Conservation (phyloP, 2,329 filamentous ascomycete genomes). For the Elsinoe arachidis region DNA sequence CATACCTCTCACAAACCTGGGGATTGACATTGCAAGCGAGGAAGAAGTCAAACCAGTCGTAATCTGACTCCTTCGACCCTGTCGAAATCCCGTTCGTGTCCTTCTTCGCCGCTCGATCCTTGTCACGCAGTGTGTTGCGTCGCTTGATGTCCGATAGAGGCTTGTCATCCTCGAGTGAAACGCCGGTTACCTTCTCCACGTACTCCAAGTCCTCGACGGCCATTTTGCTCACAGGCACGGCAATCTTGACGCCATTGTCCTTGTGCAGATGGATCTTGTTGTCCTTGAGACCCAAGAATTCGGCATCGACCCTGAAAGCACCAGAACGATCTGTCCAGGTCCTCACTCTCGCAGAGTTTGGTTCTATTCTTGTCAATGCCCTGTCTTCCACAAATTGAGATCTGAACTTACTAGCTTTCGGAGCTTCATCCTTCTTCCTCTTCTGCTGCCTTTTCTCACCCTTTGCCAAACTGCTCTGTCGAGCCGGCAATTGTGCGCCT, state of each 20-base stretch:
- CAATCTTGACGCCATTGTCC: slow-evolving; percentile 95
- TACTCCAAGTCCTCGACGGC: slow-evolving; percentile 90
- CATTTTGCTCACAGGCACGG: slow-evolving; percentile 92
- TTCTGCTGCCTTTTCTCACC: slow-evolving; percentile 48
- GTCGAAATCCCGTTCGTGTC: slow-evolving; percentile 30
- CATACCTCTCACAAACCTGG: slow-evolving; percentile 88
- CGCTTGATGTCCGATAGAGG: slow-evolving; percentile 73
- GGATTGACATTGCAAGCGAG: slow-evolving; percentile 83
- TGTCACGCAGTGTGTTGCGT: slow-evolving; percentile 39
- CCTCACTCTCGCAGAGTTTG: slow-evolving; percentile 71
- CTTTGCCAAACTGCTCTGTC: slow-evolving; percentile 69
- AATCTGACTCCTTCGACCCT: slow-evolving; percentile 59
- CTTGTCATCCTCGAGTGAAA: slow-evolving; percentile 85
- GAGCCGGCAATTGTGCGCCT: slow-evolving; percentile 64
- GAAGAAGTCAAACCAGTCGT: slow-evolving; percentile 99
- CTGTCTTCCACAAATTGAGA: not conserved
- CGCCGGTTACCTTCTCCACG: slow-evolving; percentile 77
- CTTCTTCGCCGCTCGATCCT: slow-evolving; percentile 33
- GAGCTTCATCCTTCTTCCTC: slow-evolving; percentile 58
- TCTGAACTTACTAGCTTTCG: slow-evolving; percentile 62
- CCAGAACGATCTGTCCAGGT: slow-evolving; percentile 94
- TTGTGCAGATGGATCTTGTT: slow-evolving; percentile 98
- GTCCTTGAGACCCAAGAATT: slow-evolving; percentile 89
- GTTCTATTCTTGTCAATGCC: slow-evolving; percentile 47
- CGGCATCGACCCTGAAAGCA: slow-evolving; percentile 93